Evolutionary conservation across 257 asterid genomes (phyloP).

Genomic region (Paraleonurus japonicus): DNA sequence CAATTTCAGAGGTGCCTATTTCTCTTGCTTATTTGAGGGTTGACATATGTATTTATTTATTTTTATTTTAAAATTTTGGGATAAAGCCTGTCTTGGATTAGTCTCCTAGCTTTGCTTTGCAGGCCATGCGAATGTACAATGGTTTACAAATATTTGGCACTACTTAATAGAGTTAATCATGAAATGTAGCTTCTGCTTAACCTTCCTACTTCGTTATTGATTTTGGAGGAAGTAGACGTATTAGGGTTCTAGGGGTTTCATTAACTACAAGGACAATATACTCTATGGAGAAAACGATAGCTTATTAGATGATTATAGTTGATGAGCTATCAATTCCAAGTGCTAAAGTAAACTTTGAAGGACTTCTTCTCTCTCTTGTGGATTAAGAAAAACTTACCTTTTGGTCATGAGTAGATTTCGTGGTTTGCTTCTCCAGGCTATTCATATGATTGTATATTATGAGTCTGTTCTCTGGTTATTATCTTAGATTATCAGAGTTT

Average conservation of each 20-base stretch:
- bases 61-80: too few species aligned
- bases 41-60: too few species aligned
- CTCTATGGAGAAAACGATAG: not conserved
- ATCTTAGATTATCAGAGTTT: not conserved
- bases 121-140: not conserved
- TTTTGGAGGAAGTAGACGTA: not conserved
- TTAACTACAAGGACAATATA: not conserved
- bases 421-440: too few species aligned
- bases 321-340: not conserved
- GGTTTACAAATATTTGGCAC: not conserved
- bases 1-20: not conserved
- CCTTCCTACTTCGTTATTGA: not conserved
- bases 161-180: not conserved
- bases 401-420: not conserved
- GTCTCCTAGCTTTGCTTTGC: not conserved
- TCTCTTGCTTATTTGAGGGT: not conserved
- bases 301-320: not conserved
- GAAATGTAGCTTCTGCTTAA: not conserved
- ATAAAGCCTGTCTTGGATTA: not conserved
- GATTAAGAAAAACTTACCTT: not conserved
- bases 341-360: not conserved
- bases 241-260: not conserved
- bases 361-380: not conserved
- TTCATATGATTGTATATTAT: too few species aligned
- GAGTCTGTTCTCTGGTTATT: not conserved